phyloP scores from a whole-genome alignment of 768 basidiomycete species.

The Amanita inopinata region DNA sequence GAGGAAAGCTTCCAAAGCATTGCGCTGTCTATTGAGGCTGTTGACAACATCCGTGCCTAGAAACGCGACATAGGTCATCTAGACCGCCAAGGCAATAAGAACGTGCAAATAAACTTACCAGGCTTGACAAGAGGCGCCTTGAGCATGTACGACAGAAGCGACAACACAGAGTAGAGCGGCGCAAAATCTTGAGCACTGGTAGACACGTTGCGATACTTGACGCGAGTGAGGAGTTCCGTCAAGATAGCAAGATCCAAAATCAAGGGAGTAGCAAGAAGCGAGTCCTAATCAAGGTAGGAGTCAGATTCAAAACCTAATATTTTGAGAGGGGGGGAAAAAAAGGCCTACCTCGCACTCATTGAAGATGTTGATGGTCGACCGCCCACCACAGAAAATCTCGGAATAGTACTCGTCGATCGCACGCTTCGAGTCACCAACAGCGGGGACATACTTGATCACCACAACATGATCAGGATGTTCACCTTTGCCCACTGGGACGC shows the following conservation, averaged over 20 bases:
- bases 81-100: background rate
- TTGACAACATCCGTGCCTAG: constrained; percentile 89
- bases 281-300: constrained; percentile 47
- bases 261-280: constrained; percentile 89
- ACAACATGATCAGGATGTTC: constrained; percentile 98
- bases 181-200: constrained; percentile 49
- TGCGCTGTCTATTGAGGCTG: constrained; percentile 89
- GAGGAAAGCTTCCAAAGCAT: constrained; percentile 87
- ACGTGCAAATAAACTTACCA: constrained; percentile 28
- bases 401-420: constrained; percentile 99
- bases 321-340: too few species aligned
- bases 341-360: constrained; percentile 84
- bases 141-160: constrained; percentile 93
- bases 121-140: constrained; percentile 97
- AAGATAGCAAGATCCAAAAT: constrained; percentile 92
- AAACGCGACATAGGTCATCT: background rate
- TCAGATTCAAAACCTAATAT: constrained; percentile 6
- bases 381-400: constrained; percentile 94
- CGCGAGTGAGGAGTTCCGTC: constrained; percentile 87
- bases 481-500: constrained; percentile 56
- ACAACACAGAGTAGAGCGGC: constrained; percentile 84
- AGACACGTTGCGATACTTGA: constrained; percentile 66
- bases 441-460: constrained; percentile 95
- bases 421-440: constrained; percentile 94
- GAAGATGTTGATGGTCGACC: constrained; percentile 93